These are phyloP conservation scores for Linnemannia zychae DNA, from an alignment of 192 early-diverging fungal species.

Conservation along the genomic window DNA sequence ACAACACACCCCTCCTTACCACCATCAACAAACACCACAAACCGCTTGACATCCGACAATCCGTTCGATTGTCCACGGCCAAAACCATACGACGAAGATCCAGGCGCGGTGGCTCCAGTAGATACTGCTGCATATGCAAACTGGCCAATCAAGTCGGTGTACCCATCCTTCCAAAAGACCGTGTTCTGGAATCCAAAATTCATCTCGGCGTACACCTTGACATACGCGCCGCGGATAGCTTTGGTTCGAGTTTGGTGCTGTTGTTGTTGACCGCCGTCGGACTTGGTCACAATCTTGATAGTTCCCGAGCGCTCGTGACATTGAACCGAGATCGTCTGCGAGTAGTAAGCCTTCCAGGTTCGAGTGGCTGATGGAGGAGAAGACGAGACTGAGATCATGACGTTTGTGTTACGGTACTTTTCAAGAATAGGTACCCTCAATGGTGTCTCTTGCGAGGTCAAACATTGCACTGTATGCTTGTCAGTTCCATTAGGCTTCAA, in stretches of 20 bases:
- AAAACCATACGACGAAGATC: not conserved
- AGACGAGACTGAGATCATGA: constrained; percentile 51
- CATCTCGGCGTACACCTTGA: constrained; percentile 64
- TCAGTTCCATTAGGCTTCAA: constrained; percentile 46
- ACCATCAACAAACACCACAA: constrained; percentile 52
- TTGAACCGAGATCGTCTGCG: constrained; percentile 58
- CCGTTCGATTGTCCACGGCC: not conserved
- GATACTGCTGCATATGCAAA: constrained; percentile 63
- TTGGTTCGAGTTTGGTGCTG: not conserved
- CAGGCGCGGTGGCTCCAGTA: constrained; percentile 38
- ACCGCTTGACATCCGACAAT: constrained; percentile 25
- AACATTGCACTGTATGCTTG: constrained; percentile 21
- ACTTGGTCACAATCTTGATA: constrained; percentile 47
- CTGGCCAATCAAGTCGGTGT: constrained; percentile 63
- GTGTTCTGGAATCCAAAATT: constrained; percentile 28
- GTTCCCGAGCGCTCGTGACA: constrained; percentile 55
- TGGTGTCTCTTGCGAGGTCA: not conserved
- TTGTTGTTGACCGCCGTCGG: not conserved
- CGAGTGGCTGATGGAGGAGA: constrained; percentile 26
- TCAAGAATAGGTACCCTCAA: constrained; percentile 38
- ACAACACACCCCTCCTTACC: constrained; percentile 46
- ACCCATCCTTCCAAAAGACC: constrained; percentile 68
- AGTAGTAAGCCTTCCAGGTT: constrained; percentile 58
- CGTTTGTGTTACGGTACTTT: constrained; percentile 42
- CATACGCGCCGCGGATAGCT: constrained; percentile 60